These are phyloP conservation scores for Nicotiana noctiflora DNA, from an alignment of 257 asterid species.

Conservation along the genomic window DNA sequence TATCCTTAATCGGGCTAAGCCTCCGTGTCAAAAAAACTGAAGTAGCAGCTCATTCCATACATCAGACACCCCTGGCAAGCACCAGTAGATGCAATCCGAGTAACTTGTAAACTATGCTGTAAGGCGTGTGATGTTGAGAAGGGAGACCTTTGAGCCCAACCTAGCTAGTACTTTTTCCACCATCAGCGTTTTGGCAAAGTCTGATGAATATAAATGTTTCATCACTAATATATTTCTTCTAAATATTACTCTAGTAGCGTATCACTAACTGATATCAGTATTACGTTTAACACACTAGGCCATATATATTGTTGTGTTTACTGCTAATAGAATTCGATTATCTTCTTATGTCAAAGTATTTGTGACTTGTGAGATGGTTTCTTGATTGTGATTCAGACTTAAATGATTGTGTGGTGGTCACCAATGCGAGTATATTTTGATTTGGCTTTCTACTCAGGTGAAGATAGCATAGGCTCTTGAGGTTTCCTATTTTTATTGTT, in stretches of 20 bases:
- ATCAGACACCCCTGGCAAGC: conserved; percentile 52
- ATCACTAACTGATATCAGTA: neutral
- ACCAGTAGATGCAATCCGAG: conserved; percentile 42
- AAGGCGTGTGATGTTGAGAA: conserved; percentile 25
- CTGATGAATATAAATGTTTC: conserved; percentile 14
- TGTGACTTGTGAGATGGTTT: neutral
- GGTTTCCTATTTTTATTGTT: neutral
- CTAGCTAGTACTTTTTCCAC: conserved; percentile 42
- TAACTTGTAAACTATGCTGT: conserved; percentile 18
- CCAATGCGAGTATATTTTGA: neutral
- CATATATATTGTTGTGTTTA: neutral
- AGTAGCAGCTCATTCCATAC: conserved; percentile 42
- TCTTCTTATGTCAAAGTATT: neutral
- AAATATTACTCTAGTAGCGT: neutral
- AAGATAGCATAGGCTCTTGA: neutral
- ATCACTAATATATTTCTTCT: neutral
- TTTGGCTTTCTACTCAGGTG: neutral
- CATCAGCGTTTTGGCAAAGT: conserved; percentile 53
- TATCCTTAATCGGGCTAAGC: neutral
- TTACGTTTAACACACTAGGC: neutral
- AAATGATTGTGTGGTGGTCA: neutral
- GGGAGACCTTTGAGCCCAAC: conserved; percentile 50
- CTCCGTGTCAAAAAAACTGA: neutral
- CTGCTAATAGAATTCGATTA: neutral
- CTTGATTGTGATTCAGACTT: neutral